Conservation (phyloP, 2,329 filamentous ascomycete species). For the Calcarisporium arbuscula region DNA sequence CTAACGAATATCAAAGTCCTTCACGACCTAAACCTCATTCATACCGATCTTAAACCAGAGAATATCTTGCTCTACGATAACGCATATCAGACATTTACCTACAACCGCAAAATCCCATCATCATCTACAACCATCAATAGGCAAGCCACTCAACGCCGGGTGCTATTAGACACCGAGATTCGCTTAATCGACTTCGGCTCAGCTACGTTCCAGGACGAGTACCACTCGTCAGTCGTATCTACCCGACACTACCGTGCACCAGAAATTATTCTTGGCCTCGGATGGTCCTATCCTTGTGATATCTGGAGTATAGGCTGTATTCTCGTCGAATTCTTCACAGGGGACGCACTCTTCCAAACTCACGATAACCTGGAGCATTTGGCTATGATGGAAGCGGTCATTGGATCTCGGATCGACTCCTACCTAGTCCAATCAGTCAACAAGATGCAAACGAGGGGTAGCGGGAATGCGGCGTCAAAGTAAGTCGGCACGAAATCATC, state of each 20-base stretch:
- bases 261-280: slow-evolving; percentile 64
- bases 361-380: slow-evolving; percentile 67
- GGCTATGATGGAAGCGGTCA: slow-evolving; percentile 70
- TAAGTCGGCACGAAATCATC: slow-evolving; percentile 26
- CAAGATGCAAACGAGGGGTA: slow-evolving; percentile 49
- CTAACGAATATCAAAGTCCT: slow-evolving; percentile 58
- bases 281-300: slow-evolving; percentile 66
- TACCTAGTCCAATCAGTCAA: slow-evolving; percentile 45
- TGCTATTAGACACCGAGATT: slow-evolving; percentile 63
- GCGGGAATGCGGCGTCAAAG: slow-evolving; percentile 59
- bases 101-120: slow-evolving; percentile 63
- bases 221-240: slow-evolving; percentile 65
- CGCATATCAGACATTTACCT: slow-evolving; percentile 63
- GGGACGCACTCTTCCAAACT: slow-evolving; percentile 65
- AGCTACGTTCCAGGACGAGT: slow-evolving; percentile 67
- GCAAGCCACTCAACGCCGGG: slow-evolving; percentile 56
- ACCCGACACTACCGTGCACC: slow-evolving; percentile 65
- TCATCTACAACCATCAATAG: slow-evolving; percentile 55
- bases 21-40: slow-evolving; percentile 94
- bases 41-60: slow-evolving; percentile 72
- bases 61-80: slow-evolving; percentile 63
- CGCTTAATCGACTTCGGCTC: slow-evolving; percentile 66
- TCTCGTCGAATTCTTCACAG: slow-evolving; percentile 65
- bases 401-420: slow-evolving; percentile 51
- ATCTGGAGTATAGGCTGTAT: slow-evolving; percentile 72